Conservation (phyloP, 495 filamentous ascomycete species). For the Glutinoglossum americanum region DNA sequence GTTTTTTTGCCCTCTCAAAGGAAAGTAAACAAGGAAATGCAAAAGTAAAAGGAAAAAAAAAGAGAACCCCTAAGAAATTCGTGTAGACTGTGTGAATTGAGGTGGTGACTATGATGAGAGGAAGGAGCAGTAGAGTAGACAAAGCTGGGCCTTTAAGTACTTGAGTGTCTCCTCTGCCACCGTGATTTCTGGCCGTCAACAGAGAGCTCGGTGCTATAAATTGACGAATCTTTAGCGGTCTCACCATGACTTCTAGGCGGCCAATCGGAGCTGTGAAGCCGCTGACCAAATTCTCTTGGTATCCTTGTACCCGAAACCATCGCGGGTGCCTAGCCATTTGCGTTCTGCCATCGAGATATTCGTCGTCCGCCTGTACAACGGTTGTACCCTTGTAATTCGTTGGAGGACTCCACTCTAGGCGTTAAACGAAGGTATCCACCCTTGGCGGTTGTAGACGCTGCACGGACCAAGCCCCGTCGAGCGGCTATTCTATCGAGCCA, state of each 20-base stretch:
- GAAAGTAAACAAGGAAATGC: conserved; percentile 9
- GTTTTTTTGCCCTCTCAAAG: neutral
- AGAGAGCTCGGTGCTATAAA: neutral
- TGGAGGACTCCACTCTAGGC: too few relatives aligned
- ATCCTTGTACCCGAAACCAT: neutral
- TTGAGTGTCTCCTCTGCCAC: neutral
- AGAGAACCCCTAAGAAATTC: conserved; percentile 6
- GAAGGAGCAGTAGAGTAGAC: neutral
- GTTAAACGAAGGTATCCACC: neutral
- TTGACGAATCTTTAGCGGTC: conserved; percentile 1
- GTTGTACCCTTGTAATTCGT: too few relatives aligned
- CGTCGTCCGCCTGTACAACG: too few relatives aligned
- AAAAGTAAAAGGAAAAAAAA: conserved; percentile 6
- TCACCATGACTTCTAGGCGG: neutral
- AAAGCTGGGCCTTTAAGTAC: neutral
- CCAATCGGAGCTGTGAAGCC: neutral
- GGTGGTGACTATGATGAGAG: neutral
- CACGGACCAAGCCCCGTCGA: neutral
- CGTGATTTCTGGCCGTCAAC: neutral
- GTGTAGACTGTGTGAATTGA: conserved; percentile 1
- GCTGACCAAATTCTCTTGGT: neutral
- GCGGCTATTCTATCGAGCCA: neutral
- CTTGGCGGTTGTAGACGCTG: neutral
- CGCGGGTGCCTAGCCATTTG: neutral
- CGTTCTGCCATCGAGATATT: neutral